Evolutionary conservation across 768 basidiomycete species (phyloP).

Genomic region (Amanita thiersii): DNA sequence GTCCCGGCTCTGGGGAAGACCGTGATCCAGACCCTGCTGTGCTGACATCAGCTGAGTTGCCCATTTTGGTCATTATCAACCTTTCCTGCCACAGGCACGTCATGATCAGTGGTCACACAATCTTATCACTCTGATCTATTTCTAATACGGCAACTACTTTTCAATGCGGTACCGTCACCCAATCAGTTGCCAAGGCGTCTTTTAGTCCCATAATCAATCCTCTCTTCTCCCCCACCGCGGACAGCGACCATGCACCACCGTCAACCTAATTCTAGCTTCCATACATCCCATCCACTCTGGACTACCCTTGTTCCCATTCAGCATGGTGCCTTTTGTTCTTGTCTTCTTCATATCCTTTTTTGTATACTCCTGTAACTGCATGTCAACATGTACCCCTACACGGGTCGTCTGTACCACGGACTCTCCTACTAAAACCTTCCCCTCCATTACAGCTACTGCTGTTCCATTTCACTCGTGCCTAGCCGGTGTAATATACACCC

Average conservation of each 20-base stretch:
- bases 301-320: not conserved
- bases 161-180: slow-evolving; percentile 9
- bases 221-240: slow-evolving; percentile 3
- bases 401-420: not conserved
- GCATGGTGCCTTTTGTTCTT: not conserved
- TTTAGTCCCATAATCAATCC: not conserved
- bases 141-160: slow-evolving; percentile 8
- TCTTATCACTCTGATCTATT: slow-evolving; percentile 15
- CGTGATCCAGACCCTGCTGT: slow-evolving; percentile 15
- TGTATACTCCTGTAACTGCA: not conserved
- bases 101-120: slow-evolving; percentile 12
- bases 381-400: not conserved
- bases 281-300: not conserved
- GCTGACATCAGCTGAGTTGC: slow-evolving; percentile 8
- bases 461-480: too few relatives aligned
- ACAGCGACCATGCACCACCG: slow-evolving; percentile 7
- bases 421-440: too few relatives aligned
- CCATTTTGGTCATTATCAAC: not conserved
- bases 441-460: too few relatives aligned
- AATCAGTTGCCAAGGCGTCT: slow-evolving; percentile 2
- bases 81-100: slow-evolving; percentile 15
- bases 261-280: slow-evolving; percentile 2
- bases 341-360: not conserved
- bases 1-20: slow-evolving; percentile 27
- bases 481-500: too few relatives aligned